Conservation (phyloP, 73 alveolate species). For the Breviolum minutum region DNA sequence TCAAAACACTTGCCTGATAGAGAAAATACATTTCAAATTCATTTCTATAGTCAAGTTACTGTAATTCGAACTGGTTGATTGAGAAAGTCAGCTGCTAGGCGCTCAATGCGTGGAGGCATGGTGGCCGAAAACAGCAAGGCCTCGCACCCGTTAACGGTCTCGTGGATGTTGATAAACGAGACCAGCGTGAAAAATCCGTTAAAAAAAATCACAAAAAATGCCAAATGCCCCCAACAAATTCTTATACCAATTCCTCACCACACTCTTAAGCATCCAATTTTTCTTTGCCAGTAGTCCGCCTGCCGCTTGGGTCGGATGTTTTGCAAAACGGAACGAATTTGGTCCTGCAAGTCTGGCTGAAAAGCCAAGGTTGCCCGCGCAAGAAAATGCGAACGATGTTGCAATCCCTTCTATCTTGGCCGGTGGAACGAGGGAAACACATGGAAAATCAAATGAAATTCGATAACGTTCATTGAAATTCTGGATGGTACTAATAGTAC, state of each 20-base stretch:
- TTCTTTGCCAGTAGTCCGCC: not conserved
- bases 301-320: constrained; percentile 96
- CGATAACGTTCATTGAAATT: no score
- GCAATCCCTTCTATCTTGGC: no score
- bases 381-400: no score
- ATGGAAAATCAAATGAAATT: no score
- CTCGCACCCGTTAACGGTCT: not conserved
- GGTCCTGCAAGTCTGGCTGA: constrained; percentile 95
- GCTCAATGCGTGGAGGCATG: constrained; percentile 98
- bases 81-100: constrained; percentile 98
- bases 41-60: constrained; percentile 96
- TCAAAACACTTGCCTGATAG: no score
- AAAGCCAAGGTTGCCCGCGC: no score
- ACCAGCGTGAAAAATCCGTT: not conserved
- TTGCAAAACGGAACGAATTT: constrained; percentile 96
- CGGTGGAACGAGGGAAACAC: no score
- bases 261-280: not conserved
- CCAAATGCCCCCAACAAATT: not conserved
- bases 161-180: not conserved
- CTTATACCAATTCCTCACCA: no score
- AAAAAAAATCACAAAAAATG: not conserved
- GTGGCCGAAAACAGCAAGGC: constrained; percentile 98
- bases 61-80: constrained; percentile 98
- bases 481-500: no score
- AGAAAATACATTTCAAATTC: not conserved